Evolutionary conservation across 148 eudicot genomes (phyloP).

Genomic region (Chenopodium album): DNA sequence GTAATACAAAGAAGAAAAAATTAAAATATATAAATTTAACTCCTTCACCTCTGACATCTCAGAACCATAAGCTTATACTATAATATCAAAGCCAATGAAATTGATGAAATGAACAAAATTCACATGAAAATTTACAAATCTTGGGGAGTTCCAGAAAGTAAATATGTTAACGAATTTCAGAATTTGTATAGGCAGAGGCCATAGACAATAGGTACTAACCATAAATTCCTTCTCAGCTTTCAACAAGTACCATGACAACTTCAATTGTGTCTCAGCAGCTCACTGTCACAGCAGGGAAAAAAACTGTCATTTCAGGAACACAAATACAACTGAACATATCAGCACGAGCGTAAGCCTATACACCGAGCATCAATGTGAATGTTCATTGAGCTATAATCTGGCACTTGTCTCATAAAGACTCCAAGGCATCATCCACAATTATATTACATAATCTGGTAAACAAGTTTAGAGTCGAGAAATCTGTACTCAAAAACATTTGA

Average conservation of each 20-base stretch:
- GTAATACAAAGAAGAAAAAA: not conserved
- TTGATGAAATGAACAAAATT: not conserved
- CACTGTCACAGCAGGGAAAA: constrained; percentile 20
- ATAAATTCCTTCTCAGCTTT: constrained; percentile 20
- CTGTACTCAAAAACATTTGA: not conserved
- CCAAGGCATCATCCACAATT: not conserved
- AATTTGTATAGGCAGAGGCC: not conserved
- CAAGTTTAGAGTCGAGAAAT: not conserved
- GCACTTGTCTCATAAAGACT: not conserved
- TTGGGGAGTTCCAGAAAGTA: not conserved
- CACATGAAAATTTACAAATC: not conserved
- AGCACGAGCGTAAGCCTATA: constrained; percentile 9
- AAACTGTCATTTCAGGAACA: constrained; percentile 3
- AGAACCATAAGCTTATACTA: not conserved
- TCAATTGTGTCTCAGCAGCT: constrained; percentile 22
- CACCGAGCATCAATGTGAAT: not conserved
- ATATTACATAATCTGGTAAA: not conserved
- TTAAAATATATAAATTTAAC: not conserved
- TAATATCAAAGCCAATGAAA: not conserved
- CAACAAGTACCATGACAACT: constrained; percentile 21
- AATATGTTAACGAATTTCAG: not conserved
- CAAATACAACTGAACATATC: not conserved
- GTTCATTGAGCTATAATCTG: not conserved
- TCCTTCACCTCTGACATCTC: not conserved
- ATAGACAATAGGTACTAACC: constrained; percentile 14